Percentiles rank a stretch among this genome's conserved stretches.
phyloP scores from a whole-genome alignment of 352 stramenopile genomes.

The Elongisporangium undulatum region DNA sequence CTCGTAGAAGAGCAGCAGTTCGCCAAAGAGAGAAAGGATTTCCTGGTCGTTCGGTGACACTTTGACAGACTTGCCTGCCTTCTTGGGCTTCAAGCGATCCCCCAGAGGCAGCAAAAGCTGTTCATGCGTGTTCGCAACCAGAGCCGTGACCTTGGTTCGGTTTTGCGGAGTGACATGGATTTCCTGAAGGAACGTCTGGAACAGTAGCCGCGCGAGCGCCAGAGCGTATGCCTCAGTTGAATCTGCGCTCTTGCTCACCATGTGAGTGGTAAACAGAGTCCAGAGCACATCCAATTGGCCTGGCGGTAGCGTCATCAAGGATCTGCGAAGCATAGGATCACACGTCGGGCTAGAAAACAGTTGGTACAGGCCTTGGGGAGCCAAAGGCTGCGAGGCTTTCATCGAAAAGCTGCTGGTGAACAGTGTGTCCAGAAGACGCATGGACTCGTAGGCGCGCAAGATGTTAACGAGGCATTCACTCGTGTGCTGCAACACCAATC shows the following conservation, averaged over 20 bases:
- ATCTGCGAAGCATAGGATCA: slow-evolving; percentile 47
- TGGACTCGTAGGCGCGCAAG: slow-evolving; percentile 75
- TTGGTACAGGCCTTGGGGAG: slow-evolving; percentile 34
- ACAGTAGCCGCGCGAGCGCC: slow-evolving; percentile 60
- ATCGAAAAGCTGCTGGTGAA: slow-evolving; percentile 28
- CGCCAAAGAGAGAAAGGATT: slow-evolving; percentile 68
- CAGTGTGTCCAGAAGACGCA: slow-evolving; percentile 75
- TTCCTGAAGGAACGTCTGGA: slow-evolving; percentile 75
- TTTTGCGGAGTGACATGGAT: slow-evolving; percentile 78
- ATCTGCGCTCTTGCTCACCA: slow-evolving; percentile 1
- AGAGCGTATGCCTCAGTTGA: slow-evolving; percentile 17
- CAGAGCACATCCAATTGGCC: slow-evolving; percentile 80
- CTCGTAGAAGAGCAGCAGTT: slow-evolving; percentile 70
- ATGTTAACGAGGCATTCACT: slow-evolving; percentile 51
- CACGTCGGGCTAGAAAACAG: slow-evolving; percentile 40
- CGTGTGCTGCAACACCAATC: background rate
- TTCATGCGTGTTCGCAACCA: slow-evolving; percentile 50
- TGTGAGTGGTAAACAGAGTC: slow-evolving; percentile 34
- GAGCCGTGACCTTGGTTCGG: slow-evolving; percentile 44
- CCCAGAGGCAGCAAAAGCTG: slow-evolving; percentile 36
- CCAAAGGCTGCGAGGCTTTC: slow-evolving; percentile 5
- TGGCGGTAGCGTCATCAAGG: slow-evolving; percentile 67
- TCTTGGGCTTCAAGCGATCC: slow-evolving; percentile 5
- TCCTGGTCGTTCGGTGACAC: slow-evolving; percentile 53
- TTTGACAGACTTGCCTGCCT: slow-evolving; percentile 4